Evolutionary conservation across 1,284 basidiomycete genomes (phyloP).

Genomic region (Butyriboletus appendiculatus): DNA sequence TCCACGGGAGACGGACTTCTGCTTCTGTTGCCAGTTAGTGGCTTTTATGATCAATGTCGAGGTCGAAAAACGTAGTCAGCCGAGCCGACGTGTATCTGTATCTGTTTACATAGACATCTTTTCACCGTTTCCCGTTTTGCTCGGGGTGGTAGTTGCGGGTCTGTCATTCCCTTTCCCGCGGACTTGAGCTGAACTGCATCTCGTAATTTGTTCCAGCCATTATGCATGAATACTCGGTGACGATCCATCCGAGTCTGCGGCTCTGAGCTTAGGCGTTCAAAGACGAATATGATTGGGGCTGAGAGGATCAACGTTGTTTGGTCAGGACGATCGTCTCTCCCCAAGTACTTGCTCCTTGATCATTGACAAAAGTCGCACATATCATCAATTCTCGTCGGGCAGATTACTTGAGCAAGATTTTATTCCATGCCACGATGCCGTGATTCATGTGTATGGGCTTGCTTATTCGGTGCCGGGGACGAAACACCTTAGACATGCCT

Average conservation of each 20-base stretch:
- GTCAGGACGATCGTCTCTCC: too few relatives aligned
- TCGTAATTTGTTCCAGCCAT: not conserved
- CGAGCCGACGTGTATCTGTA: not conserved
- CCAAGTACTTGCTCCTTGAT: too few relatives aligned
- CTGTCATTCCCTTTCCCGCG: not conserved
- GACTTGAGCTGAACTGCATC: not conserved
- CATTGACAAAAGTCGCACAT: too few relatives aligned
- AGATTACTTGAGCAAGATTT: not conserved
- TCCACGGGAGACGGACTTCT: not conserved
- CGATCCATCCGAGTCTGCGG: too few relatives aligned
- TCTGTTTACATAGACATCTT: not conserved
- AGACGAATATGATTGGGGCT: too few relatives aligned
- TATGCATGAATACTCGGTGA: too few relatives aligned
- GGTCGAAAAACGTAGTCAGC: not conserved
- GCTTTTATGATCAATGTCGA: not conserved
- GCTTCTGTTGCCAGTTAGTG: not conserved
- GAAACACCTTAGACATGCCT: not conserved
- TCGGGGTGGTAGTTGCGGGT: too few relatives aligned
- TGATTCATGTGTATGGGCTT: not conserved
- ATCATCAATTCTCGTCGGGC: not conserved
- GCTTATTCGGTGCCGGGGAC: not conserved
- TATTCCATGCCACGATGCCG: not conserved
- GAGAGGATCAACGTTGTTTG: too few relatives aligned
- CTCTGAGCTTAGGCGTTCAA: too few relatives aligned
- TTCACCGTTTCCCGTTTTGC: not conserved